Evolutionary conservation across 352 stramenopile species (phyloP).

Genomic region (Pythium folliculosum): DNA sequence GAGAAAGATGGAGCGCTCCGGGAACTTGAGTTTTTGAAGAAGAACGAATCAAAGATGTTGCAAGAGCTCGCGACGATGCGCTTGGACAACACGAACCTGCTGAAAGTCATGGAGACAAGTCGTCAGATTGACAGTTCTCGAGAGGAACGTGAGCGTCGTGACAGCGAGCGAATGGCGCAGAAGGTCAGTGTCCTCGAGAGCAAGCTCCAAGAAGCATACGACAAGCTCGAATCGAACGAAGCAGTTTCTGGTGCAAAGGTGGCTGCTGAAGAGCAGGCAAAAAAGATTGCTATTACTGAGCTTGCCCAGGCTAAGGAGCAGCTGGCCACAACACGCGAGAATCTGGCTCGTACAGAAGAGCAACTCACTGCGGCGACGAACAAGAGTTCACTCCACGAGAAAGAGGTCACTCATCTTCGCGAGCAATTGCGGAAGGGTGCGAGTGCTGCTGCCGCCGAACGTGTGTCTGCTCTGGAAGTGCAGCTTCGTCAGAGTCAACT

Average conservation of each 20-base stretch:
- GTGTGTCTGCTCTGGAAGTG: conserved; percentile 60
- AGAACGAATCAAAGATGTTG: conserved; percentile 66
- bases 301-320: conserved; percentile 44
- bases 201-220: conserved; percentile 59
- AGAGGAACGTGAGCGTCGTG: conserved; percentile 57
- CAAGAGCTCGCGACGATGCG: conserved; percentile 59
- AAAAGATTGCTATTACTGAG: conserved; percentile 48
- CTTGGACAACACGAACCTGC: conserved; percentile 74
- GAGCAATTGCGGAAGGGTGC: conserved; percentile 73
- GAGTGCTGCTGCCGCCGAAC: conserved; percentile 53
- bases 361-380: conserved; percentile 44
- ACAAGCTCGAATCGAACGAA: conserved; percentile 69
- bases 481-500: conserved; percentile 61
- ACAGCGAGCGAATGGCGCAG: conserved; percentile 46
- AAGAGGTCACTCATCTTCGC: conserved; percentile 54
- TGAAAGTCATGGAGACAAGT: conserved; percentile 79
- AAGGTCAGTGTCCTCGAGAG: conserved; percentile 53
- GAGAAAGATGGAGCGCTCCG: conserved; percentile 54
- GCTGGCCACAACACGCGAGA: conserved; percentile 40
- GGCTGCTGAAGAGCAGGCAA: conserved; percentile 55
- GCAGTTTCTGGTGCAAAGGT: conserved; percentile 44
- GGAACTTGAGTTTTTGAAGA: conserved; percentile 50
- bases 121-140: conserved; percentile 65
- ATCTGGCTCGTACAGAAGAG: conserved; percentile 54
- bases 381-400: conserved; percentile 51